Percentiles rank a stretch among this genome's conserved stretches.
These are phyloP conservation scores for Globisporangium recalcitrans DNA, from an alignment of 352 stramenopile species.

Conservation along the genomic window DNA sequence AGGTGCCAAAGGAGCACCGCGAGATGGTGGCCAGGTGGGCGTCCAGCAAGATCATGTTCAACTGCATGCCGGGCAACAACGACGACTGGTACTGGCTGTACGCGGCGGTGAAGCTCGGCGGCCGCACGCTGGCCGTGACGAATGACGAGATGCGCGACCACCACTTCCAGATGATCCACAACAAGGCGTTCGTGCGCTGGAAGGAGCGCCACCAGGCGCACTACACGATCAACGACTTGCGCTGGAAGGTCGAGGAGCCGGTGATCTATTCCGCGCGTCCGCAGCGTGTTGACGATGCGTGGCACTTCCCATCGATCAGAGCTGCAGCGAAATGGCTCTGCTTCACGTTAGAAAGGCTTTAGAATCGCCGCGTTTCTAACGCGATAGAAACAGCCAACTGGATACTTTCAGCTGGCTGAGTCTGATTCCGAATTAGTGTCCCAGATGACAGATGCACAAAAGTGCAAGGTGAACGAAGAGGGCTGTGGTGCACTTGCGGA, in stretches of 20 bases:
- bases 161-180: slow-evolving; percentile 98
- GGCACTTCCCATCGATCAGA: slow-evolving; percentile 60
- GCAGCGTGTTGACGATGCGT: slow-evolving; percentile 50
- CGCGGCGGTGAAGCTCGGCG: slow-evolving; percentile 84
- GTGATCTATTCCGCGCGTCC: slow-evolving; percentile 48
- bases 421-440: slow-evolving; percentile 1
- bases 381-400: neutral
- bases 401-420: neutral
- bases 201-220: slow-evolving; percentile 96
- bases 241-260: slow-evolving; percentile 50
- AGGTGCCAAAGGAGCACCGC: slow-evolving; percentile 74
- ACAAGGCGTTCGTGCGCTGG: slow-evolving; percentile 93
- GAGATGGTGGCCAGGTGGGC: slow-evolving; percentile 77
- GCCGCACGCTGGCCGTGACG: slow-evolving; percentile 87
- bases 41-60: slow-evolving; percentile 82
- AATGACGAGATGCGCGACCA: slow-evolving; percentile 99
- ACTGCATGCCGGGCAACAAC: slow-evolving; percentile 94
- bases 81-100: slow-evolving; percentile 99
- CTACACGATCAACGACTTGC: slow-evolving; percentile 72
- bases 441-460: neutral
- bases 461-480: neutral
- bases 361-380: neutral
- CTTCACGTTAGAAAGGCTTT: slow-evolving; percentile 28
- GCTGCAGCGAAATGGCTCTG: slow-evolving; percentile 38
- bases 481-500: neutral